These are phyloP conservation scores for Melaleuca quinquenervia DNA, from an alignment of 345 rosid species.

Conservation along the genomic window DNA sequence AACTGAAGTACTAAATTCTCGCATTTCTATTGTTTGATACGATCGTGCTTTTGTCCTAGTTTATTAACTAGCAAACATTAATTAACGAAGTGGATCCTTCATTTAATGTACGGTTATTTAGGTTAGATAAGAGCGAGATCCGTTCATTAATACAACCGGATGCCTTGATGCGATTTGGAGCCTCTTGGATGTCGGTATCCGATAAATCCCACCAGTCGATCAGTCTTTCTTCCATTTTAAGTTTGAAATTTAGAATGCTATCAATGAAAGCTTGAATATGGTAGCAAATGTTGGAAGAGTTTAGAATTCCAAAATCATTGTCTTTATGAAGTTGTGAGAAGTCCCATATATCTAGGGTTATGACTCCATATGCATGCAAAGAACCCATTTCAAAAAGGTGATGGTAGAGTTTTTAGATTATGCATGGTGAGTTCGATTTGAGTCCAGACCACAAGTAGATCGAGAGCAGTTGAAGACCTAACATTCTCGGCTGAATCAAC, in stretches of 20 bases:
- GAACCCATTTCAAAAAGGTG: not conserved
- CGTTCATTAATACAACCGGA: not conserved
- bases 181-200: not conserved
- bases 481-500: not conserved
- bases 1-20: not conserved
- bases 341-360: not conserved
- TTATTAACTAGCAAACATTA: not conserved
- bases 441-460: not conserved
- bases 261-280: not conserved
- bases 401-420: not conserved
- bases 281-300: not conserved
- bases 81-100: not conserved
- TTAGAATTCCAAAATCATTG: not conserved
- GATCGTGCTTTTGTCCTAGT: not conserved
- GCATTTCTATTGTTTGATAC: not conserved
- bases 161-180: not conserved
- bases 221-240: not conserved
- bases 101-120: not conserved
- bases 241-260: not conserved
- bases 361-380: not conserved
- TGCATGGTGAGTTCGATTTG: not conserved
- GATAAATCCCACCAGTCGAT: fast-evolving
- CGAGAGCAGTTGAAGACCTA: not conserved
- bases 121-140: not conserved
- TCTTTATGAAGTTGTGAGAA: not conserved